Evolutionary conservation across 163 green algal species (phyloP).

Genomic region (Chlorella variabilis): DNA sequence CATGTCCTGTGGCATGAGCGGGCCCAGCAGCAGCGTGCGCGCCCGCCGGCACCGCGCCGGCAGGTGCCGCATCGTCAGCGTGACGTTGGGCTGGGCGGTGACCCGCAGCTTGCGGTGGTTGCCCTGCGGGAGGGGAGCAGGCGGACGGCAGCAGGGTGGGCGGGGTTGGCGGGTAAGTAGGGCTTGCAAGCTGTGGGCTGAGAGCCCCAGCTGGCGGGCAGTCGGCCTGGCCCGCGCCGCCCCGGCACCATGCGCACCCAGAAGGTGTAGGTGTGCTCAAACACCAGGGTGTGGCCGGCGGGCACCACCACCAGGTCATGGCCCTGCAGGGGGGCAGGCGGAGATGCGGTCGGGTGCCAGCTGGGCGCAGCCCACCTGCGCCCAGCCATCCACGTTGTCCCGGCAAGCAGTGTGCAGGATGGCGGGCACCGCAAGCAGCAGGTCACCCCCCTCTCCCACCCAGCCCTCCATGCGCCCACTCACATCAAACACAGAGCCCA

Average conservation of each 20-base stretch:
- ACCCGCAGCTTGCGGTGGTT: slow-evolving; percentile 80
- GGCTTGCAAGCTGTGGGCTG: too few relatives aligned
- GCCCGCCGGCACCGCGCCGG: slow-evolving; percentile 72
- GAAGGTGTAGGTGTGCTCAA: slow-evolving; percentile 90
- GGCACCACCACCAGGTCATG: slow-evolving; percentile 73
- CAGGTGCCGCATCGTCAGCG: slow-evolving; percentile 70
- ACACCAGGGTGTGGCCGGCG: slow-evolving; percentile 75
- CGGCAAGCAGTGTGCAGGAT: too few relatives aligned
- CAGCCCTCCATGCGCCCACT: not conserved
- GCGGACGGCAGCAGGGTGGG: too few relatives aligned
- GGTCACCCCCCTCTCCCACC: too few relatives aligned
- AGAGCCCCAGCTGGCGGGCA: not conserved
- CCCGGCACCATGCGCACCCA: slow-evolving; percentile 68
- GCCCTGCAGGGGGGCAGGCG: slow-evolving; percentile 48
- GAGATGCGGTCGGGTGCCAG: not conserved
- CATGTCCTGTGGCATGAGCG: slow-evolving; percentile 77
- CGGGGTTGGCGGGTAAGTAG: not conserved
- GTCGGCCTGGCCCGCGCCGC: too few relatives aligned
- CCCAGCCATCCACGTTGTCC: too few relatives aligned
- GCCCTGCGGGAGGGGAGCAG: slow-evolving; percentile 45
- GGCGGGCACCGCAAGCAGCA: too few relatives aligned
- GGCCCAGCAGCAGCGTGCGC: slow-evolving; percentile 73
- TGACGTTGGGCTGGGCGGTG: slow-evolving; percentile 75
- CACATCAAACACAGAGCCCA: slow-evolving; percentile 52
- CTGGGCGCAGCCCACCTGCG: too few relatives aligned